phyloP scores from a whole-genome alignment of 2,329 filamentous ascomycete genomes.

The Colletotrichum lindemuthianum region DNA sequence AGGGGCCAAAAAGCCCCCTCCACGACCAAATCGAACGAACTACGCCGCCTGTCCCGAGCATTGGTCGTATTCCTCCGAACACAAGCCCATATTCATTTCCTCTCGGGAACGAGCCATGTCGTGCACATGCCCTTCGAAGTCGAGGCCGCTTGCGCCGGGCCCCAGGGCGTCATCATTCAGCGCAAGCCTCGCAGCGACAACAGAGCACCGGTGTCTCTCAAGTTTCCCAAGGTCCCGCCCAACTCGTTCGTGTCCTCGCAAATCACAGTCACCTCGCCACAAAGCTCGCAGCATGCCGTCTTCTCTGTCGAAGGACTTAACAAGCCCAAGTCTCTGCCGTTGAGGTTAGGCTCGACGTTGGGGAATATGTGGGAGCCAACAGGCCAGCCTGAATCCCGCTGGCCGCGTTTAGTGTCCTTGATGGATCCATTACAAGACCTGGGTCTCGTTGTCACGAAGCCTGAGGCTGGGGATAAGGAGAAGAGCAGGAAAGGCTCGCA shows the following conservation, averaged over 20 bases:
- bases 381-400: constrained; percentile 65
- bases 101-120: constrained; percentile 87
- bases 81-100: constrained; percentile 92
- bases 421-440: constrained; percentile 88
- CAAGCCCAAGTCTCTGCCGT: constrained; percentile 63
- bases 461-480: constrained; percentile 52
- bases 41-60: constrained; percentile 65
- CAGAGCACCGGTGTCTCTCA: constrained; percentile 62
- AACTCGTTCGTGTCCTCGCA: constrained; percentile 86
- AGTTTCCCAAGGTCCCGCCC: constrained; percentile 72
- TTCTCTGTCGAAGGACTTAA: constrained; percentile 68
- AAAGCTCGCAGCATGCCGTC: constrained; percentile 59
- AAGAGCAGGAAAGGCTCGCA: constrained; percentile 51
- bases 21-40: constrained; percentile 27
- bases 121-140: constrained; percentile 96
- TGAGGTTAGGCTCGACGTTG: constrained; percentile 63
- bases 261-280: constrained; percentile 60
- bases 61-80: constrained; percentile 92
- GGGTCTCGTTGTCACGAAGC: constrained; percentile 78
- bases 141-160: constrained; percentile 84
- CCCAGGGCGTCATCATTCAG: constrained; percentile 86
- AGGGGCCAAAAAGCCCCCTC: constrained; percentile 25
- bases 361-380: constrained; percentile 68
- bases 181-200: constrained; percentile 71
- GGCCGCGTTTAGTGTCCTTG: constrained; percentile 83